Conservation (phyloP, 306 rosid genomes). For the Oxytropis ochrocephala region DNA sequence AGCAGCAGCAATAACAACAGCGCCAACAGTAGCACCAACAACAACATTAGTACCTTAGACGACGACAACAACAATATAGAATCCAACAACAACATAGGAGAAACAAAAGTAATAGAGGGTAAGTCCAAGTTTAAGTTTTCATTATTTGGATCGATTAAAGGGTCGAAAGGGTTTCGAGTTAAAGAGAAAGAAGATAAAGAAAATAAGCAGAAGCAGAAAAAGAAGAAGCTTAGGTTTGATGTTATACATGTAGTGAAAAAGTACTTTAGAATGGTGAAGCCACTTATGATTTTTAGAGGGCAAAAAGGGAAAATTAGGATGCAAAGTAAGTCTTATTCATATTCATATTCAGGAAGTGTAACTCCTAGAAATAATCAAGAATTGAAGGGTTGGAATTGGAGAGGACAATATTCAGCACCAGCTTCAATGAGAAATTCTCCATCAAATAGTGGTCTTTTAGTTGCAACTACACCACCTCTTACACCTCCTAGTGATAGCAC, state of each 20-base stretch:
- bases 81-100: constrained; percentile 13
- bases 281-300: constrained; percentile 41
- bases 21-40: neutral
- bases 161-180: constrained; percentile 43
- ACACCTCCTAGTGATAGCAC: constrained; percentile 66
- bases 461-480: constrained; percentile 37
- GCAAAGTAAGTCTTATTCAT: constrained; percentile 33
- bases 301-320: constrained; percentile 41
- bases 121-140: constrained; percentile 60
- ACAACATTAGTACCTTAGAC: neutral
- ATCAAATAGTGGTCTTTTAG: constrained; percentile 70
- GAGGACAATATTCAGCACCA: constrained; percentile 75
- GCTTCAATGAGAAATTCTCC: constrained; percentile 94
- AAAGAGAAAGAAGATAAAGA: constrained; percentile 32
- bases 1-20: constrained; percentile 6
- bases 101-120: constrained; percentile 7
- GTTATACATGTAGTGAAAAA: constrained; percentile 54
- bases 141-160: constrained; percentile 42
- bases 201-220: constrained; percentile 2
- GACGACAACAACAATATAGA: constrained; percentile 3
- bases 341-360: constrained; percentile 29
- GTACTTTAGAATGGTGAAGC: constrained; percentile 56
- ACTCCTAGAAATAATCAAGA: constrained; percentile 27
- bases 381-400: constrained; percentile 26
- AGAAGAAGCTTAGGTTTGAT: constrained; percentile 38